These are phyloP conservation scores for Rhododendron ferrugineum DNA, from an alignment of 148 eudicot genomes.

Conservation along the genomic window DNA sequence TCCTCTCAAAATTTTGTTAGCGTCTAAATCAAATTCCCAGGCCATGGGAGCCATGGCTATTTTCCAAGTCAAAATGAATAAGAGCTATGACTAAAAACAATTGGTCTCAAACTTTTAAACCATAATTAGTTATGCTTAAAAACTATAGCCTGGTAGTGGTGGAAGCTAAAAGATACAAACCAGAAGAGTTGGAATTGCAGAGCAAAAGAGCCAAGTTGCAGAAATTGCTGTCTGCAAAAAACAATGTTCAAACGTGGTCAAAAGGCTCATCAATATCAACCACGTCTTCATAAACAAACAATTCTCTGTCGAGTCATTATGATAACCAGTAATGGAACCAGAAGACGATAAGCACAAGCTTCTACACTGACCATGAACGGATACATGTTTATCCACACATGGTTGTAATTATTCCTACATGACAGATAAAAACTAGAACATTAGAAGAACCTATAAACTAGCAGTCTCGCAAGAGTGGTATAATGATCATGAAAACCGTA, in stretches of 20 bases:
- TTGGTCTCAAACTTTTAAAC: neutral
- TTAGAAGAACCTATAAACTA: neutral
- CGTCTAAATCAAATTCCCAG: neutral
- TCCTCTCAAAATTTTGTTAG: neutral
- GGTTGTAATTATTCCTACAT: neutral
- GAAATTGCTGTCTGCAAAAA: conserved; percentile 61
- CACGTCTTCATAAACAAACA: neutral
- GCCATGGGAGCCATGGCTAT: neutral
- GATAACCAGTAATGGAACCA: neutral
- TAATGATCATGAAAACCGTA: neutral
- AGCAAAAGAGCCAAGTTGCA: conserved; percentile 70
- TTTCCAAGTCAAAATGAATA: neutral
- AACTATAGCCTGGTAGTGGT: neutral
- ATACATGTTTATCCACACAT: neutral
- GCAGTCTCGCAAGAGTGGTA: neutral
- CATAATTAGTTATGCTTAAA: neutral
- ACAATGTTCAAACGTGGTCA: neutral
- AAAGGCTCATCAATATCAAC: neutral
- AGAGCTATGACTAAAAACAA: neutral
- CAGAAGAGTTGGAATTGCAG: conserved; percentile 80
- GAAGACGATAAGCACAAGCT: neutral
- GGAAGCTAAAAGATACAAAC: conserved; percentile 27
- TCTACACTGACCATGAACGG: neutral
- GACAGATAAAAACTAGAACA: neutral
- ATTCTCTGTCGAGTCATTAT: neutral